These are phyloP conservation scores for Schrenkiella parvula DNA, from an alignment of 345 rosid species.

Conservation along the genomic window DNA sequence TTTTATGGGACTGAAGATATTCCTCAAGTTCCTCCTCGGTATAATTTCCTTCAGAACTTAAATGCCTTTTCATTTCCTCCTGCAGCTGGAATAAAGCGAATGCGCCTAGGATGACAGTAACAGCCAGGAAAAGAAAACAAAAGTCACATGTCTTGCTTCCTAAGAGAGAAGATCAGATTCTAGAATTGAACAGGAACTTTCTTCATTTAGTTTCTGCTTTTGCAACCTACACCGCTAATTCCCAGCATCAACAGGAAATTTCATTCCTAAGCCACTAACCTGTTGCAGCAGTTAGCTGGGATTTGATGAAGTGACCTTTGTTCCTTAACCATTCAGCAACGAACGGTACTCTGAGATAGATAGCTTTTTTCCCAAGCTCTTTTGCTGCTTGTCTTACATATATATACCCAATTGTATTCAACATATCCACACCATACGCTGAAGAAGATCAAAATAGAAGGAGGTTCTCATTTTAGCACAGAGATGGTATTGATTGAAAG, in stretches of 20 bases:
- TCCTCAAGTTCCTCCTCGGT: slow-evolving; percentile 92
- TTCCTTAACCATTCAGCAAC: slow-evolving; percentile 97
- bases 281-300: slow-evolving; percentile 92
- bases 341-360: slow-evolving; percentile 76
- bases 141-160: background rate
- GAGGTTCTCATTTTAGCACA: background rate
- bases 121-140: background rate
- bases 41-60: slow-evolving; percentile 73
- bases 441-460: slow-evolving; percentile 23
- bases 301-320: slow-evolving; percentile 89
- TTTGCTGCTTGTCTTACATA: slow-evolving; percentile 90
- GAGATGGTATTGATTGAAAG: background rate
- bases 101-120: slow-evolving; percentile 57
- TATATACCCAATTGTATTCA: slow-evolving; percentile 86
- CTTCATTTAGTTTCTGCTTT: background rate
- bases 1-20: slow-evolving; percentile 79
- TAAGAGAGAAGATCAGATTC: background rate
- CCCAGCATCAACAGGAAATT: background rate
- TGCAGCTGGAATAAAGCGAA: slow-evolving; percentile 95
- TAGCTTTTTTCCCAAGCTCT: slow-evolving; percentile 88
- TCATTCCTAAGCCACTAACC: slow-evolving; percentile 43
- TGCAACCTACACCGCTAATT: background rate
- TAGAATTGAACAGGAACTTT: background rate
- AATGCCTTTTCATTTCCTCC: slow-evolving; percentile 95
- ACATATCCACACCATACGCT: slow-evolving; percentile 94